A percentile compares a stretch with the other conserved stretches of the same genome.
Conservation (phyloP, 768 basidiomycete species). For the Leccinum barrowsii region DNA sequence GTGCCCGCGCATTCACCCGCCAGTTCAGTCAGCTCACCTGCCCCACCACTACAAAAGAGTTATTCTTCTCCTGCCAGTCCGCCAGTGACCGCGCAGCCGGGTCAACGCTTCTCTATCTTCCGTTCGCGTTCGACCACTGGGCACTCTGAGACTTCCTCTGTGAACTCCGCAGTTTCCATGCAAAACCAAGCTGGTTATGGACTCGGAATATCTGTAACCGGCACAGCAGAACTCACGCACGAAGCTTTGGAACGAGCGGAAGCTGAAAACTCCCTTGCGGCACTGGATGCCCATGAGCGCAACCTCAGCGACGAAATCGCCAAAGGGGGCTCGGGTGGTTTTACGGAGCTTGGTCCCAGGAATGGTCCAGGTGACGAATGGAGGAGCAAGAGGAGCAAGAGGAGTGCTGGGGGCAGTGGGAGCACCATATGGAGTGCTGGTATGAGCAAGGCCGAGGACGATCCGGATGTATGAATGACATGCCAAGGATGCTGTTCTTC, state of each 20-base stretch:
- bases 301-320: slow-evolving; percentile 70
- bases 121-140: slow-evolving; percentile 44
- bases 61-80: slow-evolving; percentile 36
- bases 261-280: slow-evolving; percentile 70
- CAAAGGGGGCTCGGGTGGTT: slow-evolving; percentile 68
- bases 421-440: slow-evolving; percentile 89
- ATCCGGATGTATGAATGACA: slow-evolving; percentile 32
- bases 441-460: slow-evolving; percentile 61
- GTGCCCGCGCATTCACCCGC: slow-evolving; percentile 50
- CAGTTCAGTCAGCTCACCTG: slow-evolving; percentile 18
- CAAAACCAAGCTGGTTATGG: slow-evolving; percentile 34
- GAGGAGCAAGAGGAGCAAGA: slow-evolving; percentile 47
- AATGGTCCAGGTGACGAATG: slow-evolving; percentile 46
- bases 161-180: slow-evolving; percentile 40
- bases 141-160: slow-evolving; percentile 47
- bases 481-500: slow-evolving; percentile 1
- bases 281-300: slow-evolving; percentile 78
- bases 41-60: slow-evolving; percentile 39
- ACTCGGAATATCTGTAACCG: slow-evolving; percentile 26
- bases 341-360: slow-evolving; percentile 68
- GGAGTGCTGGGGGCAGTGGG: slow-evolving; percentile 59
- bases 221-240: slow-evolving; percentile 53
- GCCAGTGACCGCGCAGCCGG: slow-evolving; percentile 25
- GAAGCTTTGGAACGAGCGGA: slow-evolving; percentile 78
- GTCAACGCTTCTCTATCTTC: slow-evolving; percentile 71